These are phyloP conservation scores for Kluyveromyces starmeri DNA, from an alignment of 805 yeast species.

Conservation along the genomic window DNA sequence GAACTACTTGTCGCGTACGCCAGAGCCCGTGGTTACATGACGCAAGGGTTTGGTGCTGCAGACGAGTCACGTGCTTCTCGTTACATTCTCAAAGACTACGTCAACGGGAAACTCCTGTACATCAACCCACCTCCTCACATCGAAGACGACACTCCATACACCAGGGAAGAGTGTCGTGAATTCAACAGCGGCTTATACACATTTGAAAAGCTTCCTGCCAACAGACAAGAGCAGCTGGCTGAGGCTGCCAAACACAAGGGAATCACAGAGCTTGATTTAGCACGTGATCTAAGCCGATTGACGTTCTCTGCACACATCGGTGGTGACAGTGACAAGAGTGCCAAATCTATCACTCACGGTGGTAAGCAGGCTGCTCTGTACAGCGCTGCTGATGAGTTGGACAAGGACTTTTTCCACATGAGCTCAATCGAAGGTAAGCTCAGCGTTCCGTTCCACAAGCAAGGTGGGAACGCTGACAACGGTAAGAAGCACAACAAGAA, in stretches of 20 bases:
- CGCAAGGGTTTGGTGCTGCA: slow-evolving; percentile 94
- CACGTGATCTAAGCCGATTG: slow-evolving; percentile 59
- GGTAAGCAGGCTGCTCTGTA: slow-evolving; percentile 75
- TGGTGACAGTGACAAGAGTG: slow-evolving; percentile 34
- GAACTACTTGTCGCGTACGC: slow-evolving; percentile 89
- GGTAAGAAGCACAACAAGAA: slow-evolving; percentile 65
- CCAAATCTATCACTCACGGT: slow-evolving; percentile 57
- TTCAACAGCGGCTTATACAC: slow-evolving; percentile 75
- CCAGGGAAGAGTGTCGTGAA: slow-evolving; percentile 43
- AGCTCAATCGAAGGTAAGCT: slow-evolving; percentile 53
- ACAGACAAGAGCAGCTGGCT: slow-evolving; percentile 62
- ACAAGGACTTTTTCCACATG: slow-evolving; percentile 76
- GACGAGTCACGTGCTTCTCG: slow-evolving; percentile 94
- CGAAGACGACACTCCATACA: slow-evolving; percentile 44
- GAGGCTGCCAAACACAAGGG: slow-evolving; percentile 53
- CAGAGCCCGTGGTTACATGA: slow-evolving; percentile 93
- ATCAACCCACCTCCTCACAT: slow-evolving; percentile 81
- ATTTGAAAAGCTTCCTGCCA: slow-evolving; percentile 55
- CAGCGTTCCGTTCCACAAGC: slow-evolving; percentile 65
- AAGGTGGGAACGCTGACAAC: slow-evolving; percentile 22
- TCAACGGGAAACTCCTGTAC: slow-evolving; percentile 78
- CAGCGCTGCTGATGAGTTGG: slow-evolving; percentile 75
- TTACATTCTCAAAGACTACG: slow-evolving; percentile 87
- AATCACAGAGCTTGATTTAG: slow-evolving; percentile 51
- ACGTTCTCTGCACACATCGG: slow-evolving; percentile 75